phyloP scores from a whole-genome alignment of 164 flowering plant species.

The Santalum album region DNA sequence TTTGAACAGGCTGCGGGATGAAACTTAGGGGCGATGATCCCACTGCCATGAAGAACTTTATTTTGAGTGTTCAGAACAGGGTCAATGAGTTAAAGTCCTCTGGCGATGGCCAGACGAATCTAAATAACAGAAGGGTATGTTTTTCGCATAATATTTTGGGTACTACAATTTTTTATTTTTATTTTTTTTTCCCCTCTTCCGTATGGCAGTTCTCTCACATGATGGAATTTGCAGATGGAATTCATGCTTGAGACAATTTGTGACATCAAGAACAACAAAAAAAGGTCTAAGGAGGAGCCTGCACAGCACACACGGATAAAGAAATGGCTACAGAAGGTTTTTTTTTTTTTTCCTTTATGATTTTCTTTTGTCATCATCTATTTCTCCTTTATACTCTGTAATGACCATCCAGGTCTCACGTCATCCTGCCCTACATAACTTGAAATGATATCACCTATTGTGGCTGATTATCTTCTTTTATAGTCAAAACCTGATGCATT shows the following conservation, averaged over 20 bases:
- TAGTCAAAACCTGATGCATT: too few relatives aligned
- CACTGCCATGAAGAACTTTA: constrained; percentile 74
- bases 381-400: neutral
- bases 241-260: constrained; percentile 93
- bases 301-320: constrained; percentile 62
- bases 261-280: constrained; percentile 93
- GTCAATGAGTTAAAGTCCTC: constrained; percentile 60
- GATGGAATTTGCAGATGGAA: constrained; percentile 64
- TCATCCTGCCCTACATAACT: too few relatives aligned
- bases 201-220: constrained; percentile 6
- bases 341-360: too few relatives aligned
- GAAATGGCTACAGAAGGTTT: constrained; percentile 99
- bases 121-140: constrained; percentile 57
- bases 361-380: neutral
- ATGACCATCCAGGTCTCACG: too few relatives aligned
- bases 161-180: neutral
- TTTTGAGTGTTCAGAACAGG: constrained; percentile 59
- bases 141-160: neutral
- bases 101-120: constrained; percentile 33
- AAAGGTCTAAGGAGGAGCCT: constrained; percentile 61
- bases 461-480: too few relatives aligned
- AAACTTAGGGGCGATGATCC: constrained; percentile 91
- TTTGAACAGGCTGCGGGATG: constrained; percentile 87
- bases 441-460: too few relatives aligned
- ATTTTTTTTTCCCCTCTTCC: neutral